phyloP scores from a whole-genome alignment of 192 early-diverging fungal genomes.

The Coemansia sp. region DNA sequence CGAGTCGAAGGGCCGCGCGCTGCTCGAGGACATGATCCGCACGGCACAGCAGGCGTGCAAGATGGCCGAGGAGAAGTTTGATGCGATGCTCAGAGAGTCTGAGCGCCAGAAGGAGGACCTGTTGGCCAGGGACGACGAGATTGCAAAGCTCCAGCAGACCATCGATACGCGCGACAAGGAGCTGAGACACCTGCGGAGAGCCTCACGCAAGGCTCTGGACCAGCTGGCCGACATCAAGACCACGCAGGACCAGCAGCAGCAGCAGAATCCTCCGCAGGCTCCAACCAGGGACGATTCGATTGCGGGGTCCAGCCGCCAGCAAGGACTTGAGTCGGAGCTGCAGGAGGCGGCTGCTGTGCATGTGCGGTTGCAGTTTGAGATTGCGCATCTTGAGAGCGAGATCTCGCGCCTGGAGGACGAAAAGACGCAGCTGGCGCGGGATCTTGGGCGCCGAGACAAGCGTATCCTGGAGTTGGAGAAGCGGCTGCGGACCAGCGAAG shows the following conservation, averaged over 20 bases:
- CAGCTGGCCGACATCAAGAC: slow-evolving; percentile 47
- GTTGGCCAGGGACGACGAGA: slow-evolving; percentile 25
- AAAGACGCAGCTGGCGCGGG: slow-evolving; percentile 40
- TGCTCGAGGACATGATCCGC: slow-evolving; percentile 55
- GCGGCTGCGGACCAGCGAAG: slow-evolving; percentile 14
- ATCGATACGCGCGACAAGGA: slow-evolving; percentile 51
- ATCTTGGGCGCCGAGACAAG: slow-evolving; percentile 27
- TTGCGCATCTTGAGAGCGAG: slow-evolving; percentile 49
- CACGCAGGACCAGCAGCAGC: slow-evolving; percentile 13
- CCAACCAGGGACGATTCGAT: slow-evolving; percentile 3
- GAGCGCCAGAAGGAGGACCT: slow-evolving; percentile 17
- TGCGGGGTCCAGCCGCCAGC: background rate
- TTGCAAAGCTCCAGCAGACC: slow-evolving; percentile 22
- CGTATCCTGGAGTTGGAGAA: slow-evolving; percentile 33
- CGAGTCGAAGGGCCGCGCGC: slow-evolving; percentile 55
- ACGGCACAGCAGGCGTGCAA: slow-evolving; percentile 56
- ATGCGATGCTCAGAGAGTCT: slow-evolving; percentile 27
- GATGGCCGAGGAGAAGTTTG: slow-evolving; percentile 43
- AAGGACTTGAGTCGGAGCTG: slow-evolving; percentile 28
- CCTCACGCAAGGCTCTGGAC: slow-evolving; percentile 52
- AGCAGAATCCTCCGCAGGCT: background rate
- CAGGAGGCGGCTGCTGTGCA: slow-evolving; percentile 52
- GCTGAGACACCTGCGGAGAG: slow-evolving; percentile 48
- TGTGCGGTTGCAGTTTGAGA: slow-evolving; percentile 52
- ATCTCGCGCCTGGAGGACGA: slow-evolving; percentile 50